phyloP scores from a whole-genome alignment of 257 asterid genomes.

The Solanum lycopersicoides region DNA sequence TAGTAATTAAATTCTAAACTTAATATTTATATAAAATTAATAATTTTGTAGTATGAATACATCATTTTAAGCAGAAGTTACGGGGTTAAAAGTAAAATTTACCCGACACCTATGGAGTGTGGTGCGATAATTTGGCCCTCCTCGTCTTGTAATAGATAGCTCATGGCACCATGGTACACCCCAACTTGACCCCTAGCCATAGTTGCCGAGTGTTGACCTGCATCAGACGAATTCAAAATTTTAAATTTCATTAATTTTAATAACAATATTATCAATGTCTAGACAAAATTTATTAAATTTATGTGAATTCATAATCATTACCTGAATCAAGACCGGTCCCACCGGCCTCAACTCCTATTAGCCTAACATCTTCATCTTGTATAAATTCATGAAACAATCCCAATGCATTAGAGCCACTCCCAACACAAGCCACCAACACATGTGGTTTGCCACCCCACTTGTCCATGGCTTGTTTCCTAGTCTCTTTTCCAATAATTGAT shows the following conservation, averaged over 20 bases:
- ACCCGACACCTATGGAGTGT: not conserved
- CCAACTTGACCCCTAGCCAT: conserved; percentile 50
- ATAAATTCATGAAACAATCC: conserved; percentile 74
- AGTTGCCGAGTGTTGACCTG: conserved; percentile 43
- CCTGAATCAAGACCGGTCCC: conserved; percentile 31
- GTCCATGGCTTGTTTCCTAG: conserved; percentile 45
- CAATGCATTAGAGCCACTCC: conserved; percentile 68
- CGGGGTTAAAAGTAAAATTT: not conserved
- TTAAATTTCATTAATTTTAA: not conserved
- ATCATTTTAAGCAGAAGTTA: too few species aligned
- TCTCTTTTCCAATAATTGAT: conserved; percentile 63
- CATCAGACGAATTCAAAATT: rapidly evolving
- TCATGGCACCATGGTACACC: conserved; percentile 69
- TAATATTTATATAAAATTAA: too few species aligned
- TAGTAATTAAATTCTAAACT: too few species aligned
- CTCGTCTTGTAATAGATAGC: conserved; percentile 54
- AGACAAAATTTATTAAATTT: not conserved
- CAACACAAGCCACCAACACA: conserved; percentile 62
- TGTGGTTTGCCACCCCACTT: conserved; percentile 82
- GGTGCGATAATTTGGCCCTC: conserved; percentile 1
- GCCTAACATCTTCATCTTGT: conserved; percentile 48
- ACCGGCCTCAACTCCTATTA: conserved; percentile 68
- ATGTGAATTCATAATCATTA: not conserved
- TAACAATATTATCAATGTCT: not conserved
- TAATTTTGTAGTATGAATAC: too few species aligned